Percentiles rank a stretch among this genome's conserved stretches.
Conservation (phyloP, 352 stramenopile genomes). For the Blastocystis sp. region DNA sequence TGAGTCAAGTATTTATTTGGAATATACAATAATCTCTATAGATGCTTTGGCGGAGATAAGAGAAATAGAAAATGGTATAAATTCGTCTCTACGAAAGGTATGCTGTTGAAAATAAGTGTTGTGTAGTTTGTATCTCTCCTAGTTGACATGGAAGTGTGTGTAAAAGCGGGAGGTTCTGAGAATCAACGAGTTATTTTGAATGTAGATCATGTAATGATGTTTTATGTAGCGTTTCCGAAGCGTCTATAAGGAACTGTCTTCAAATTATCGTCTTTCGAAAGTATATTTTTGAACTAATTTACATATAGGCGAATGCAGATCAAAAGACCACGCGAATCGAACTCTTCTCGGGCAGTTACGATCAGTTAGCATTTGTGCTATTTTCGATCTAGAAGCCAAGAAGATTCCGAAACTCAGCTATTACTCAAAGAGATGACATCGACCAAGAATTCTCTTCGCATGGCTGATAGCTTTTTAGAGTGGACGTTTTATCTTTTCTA, state of each 20-base stretch:
- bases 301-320: background rate
- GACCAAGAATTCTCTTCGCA: constrained; percentile 28
- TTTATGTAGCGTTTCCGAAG: background rate
- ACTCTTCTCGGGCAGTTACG: background rate
- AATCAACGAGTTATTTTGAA: background rate
- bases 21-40: background rate
- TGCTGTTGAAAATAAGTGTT: background rate
- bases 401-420: constrained; percentile 24
- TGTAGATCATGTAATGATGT: background rate
- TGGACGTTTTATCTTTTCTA: background rate
- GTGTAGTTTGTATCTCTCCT: background rate
- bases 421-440: constrained; percentile 51
- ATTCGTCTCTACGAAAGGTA: background rate
- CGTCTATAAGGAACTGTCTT: constrained; percentile 33
- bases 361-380: background rate
- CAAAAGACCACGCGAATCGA: background rate
- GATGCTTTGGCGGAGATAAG: background rate
- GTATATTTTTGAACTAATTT: background rate
- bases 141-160: constrained; percentile 8
- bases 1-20: background rate
- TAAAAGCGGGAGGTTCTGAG: background rate
- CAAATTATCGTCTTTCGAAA: background rate
- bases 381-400: background rate
- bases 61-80: background rate
- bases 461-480: constrained; percentile 52